phyloP scores from a whole-genome alignment of 768 basidiomycete species.

The Coprinopsis cinerea region DNA sequence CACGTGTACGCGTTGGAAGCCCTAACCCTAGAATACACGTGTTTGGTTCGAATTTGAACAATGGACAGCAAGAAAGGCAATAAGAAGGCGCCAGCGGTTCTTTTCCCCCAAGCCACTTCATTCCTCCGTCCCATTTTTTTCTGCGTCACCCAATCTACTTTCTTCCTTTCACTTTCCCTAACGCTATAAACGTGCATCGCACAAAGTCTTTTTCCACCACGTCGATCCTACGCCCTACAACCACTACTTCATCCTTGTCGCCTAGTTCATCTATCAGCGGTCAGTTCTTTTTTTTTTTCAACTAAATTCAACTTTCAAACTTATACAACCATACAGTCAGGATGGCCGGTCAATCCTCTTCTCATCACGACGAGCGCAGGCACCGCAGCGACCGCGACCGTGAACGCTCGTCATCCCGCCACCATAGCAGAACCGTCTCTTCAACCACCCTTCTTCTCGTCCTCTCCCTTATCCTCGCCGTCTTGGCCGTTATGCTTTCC shows the following conservation, averaged over 20 bases:
- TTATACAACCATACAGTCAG: constrained; percentile 43
- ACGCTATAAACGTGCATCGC: constrained; percentile 24
- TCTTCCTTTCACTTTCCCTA: constrained; percentile 13
- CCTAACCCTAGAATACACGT: constrained; percentile 35
- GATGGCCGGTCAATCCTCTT: constrained; percentile 80
- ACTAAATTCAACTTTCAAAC: constrained; percentile 11
- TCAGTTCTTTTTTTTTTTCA: constrained; percentile 19
- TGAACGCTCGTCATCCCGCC: constrained; percentile 53
- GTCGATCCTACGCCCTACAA: constrained; percentile 55
- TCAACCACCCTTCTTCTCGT: constrained; percentile 86
- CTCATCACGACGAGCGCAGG: constrained; percentile 63
- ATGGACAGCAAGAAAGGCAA: constrained; percentile 35
- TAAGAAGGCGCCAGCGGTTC: constrained; percentile 18
- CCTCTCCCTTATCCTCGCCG: constrained; percentile 78
- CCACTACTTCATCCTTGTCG: constrained; percentile 70
- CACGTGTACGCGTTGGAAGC: constrained; percentile 26
- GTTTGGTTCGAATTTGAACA: constrained; percentile 46
- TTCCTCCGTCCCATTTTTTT: constrained; percentile 17
- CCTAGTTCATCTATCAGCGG: constrained; percentile 54
- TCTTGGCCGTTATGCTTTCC: constrained; percentile 88
- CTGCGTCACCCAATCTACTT: constrained; percentile 12
- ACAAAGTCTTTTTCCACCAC: constrained; percentile 35
- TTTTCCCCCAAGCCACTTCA: no score
- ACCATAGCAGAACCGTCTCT: constrained; percentile 81
- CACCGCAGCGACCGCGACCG: constrained; percentile 49